phyloP scores from a whole-genome alignment of 2,329 filamentous ascomycete species.

The Cytospora leucostoma region DNA sequence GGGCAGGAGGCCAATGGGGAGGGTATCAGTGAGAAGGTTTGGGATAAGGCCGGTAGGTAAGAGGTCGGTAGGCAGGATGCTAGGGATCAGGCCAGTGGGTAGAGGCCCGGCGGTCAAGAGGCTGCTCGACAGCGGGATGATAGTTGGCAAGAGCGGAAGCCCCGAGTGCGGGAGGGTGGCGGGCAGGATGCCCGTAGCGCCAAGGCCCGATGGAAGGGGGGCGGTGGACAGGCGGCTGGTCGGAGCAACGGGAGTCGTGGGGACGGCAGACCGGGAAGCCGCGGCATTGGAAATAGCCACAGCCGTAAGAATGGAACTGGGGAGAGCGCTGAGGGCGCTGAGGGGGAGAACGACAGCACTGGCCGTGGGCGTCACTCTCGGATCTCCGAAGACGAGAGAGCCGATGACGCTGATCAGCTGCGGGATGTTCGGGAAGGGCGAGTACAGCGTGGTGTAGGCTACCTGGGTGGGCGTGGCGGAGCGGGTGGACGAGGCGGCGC shows the following conservation, averaged over 20 bases:
- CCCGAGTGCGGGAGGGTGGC: too few species aligned
- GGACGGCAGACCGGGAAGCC: not conserved
- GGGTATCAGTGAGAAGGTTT: too few species aligned
- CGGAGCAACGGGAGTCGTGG: not conserved
- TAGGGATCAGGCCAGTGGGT: not conserved
- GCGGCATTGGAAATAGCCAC: not conserved
- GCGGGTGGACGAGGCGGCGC: too few species aligned
- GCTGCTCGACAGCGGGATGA: too few species aligned
- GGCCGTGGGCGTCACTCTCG: not conserved
- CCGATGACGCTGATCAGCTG: not conserved
- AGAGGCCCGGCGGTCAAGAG: too few species aligned
- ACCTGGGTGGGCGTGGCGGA: not conserved
- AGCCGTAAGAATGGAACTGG: not conserved
- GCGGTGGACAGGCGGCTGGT: not conserved
- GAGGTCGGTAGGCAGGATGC: not conserved
- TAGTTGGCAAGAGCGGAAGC: too few species aligned
- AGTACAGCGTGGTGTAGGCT: not conserved
- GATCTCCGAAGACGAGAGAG: not conserved
- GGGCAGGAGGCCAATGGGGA: not conserved
- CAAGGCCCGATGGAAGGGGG: not conserved
- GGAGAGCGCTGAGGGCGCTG: not conserved
- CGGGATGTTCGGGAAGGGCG: not conserved
- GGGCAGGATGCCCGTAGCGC: not conserved
- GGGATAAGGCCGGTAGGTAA: not conserved
- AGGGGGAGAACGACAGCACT: not conserved